A percentile compares a stretch with the other conserved stretches of the same genome.
Evolutionary conservation across 345 rosid genomes (phyloP).

Genomic region (Arabidopsis suecica): DNA sequence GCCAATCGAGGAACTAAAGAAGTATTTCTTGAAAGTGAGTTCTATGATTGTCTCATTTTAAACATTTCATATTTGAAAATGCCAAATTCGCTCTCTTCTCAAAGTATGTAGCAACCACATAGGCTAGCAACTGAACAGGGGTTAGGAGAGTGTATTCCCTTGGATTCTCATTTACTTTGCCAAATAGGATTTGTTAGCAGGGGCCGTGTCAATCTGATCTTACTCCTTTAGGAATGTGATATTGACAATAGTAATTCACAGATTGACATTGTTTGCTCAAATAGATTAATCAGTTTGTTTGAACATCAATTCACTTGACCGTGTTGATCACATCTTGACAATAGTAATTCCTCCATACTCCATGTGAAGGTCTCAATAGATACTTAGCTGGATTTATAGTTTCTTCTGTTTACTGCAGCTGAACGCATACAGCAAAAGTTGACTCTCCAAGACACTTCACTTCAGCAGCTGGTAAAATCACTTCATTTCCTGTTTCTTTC

Average conservation of each 20-base stretch:
- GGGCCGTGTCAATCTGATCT: not conserved
- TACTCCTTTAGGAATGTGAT: conserved; percentile 2
- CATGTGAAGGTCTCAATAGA: conserved; percentile 9
- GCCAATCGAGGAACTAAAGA: conserved; percentile 81
- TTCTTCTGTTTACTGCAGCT: conserved; percentile 56
- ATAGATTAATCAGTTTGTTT: conserved; percentile 7
- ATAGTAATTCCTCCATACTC: not conserved
- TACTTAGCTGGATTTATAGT: conserved; percentile 21
- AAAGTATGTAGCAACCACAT: not conserved
- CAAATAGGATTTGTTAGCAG: not conserved
- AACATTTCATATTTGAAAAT: not conserved
- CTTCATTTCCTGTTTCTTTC: conserved; percentile 22
- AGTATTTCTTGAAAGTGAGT: conserved; percentile 69
- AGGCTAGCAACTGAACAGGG: not conserved
- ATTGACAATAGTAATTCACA: not conserved
- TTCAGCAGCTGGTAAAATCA: conserved; percentile 68
- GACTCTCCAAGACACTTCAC: conserved; percentile 59
- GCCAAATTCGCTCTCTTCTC: not conserved
- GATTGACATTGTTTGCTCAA: conserved; percentile 5
- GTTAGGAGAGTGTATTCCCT: not conserved
- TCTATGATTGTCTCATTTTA: conserved; percentile 23
- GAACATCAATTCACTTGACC: conserved; percentile 4
- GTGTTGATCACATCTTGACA: not conserved
- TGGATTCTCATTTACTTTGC: conserved; percentile 2
- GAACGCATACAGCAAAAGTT: conserved; percentile 75